Conservation (phyloP, 257 asterid species). For the Solanum boliviense region DNA sequence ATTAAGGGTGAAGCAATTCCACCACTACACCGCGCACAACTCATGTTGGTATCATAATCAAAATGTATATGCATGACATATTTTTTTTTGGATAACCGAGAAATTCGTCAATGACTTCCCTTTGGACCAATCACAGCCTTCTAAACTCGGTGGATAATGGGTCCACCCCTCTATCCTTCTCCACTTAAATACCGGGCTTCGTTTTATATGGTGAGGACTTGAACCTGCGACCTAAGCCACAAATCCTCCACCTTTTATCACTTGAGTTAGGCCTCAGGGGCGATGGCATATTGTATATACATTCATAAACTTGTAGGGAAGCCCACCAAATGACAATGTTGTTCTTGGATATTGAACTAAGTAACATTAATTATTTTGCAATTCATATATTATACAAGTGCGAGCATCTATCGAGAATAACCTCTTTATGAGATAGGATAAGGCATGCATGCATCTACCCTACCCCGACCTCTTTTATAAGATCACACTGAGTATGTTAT, state of each 20-base stretch:
- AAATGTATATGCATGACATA: background rate
- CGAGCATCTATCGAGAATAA: background rate
- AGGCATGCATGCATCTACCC: background rate
- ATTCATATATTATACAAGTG: too few relatives aligned
- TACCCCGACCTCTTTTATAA: background rate
- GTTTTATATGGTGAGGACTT: accelerated
- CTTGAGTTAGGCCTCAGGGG: background rate
- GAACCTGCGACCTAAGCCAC: background rate
- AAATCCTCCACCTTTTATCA: background rate
- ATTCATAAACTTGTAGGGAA: background rate
- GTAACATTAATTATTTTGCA: background rate
- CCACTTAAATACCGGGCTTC: too few relatives aligned
- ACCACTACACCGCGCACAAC: background rate
- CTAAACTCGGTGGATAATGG: background rate
- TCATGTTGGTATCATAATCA: background rate
- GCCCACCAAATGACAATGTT: background rate
- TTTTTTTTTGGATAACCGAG: too few relatives aligned
- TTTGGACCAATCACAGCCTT: background rate
- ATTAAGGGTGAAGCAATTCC: background rate
- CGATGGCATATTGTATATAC: background rate
- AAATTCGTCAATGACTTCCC: accelerated
- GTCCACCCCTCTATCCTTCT: background rate
- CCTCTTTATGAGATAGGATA: background rate
- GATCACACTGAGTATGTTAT: background rate
- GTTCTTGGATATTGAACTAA: background rate